Conservation (phyloP, 306 rosid genomes). For the Heteromeles arbutifolia region DNA sequence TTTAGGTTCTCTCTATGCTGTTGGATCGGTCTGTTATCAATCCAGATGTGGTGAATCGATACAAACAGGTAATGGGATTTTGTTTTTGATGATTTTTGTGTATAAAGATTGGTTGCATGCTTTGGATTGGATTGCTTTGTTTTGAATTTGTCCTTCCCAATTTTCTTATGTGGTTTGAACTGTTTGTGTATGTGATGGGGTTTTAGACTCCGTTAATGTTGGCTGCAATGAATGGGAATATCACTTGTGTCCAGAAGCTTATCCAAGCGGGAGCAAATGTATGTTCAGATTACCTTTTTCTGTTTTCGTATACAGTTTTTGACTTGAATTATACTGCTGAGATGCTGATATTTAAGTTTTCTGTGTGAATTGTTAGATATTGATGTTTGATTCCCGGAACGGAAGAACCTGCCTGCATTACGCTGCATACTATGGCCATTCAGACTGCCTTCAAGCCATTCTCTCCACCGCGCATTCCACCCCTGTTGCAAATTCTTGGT, state of each 20-base stretch:
- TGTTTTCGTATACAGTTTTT: not conserved
- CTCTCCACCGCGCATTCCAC: constrained; percentile 70
- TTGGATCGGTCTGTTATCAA: constrained; percentile 41
- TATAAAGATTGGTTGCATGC: not conserved
- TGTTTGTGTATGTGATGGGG: constrained; percentile 4
- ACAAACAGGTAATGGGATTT: constrained; percentile 47
- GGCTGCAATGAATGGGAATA: constrained; percentile 82
- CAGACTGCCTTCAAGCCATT: constrained; percentile 69
- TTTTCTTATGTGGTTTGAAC: constrained; percentile 3
- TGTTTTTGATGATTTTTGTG: not conserved
- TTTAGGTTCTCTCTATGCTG: constrained; percentile 59
- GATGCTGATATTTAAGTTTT: constrained; percentile 10
- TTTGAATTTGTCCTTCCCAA: not conserved
- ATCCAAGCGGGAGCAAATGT: constrained; percentile 86
- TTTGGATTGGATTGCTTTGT: not conserved
- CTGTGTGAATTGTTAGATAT: constrained; percentile 38
- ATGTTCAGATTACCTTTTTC: constrained; percentile 11
- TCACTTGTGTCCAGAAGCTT: constrained; percentile 54
- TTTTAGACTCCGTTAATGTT: constrained; percentile 76
- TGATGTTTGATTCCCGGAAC: constrained; percentile 75
- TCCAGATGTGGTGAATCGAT: constrained; percentile 61
- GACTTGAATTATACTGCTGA: not conserved
- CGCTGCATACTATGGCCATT: constrained; percentile 75
- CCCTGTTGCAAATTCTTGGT: constrained; percentile 78
- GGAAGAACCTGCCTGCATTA: constrained; percentile 83